These are phyloP conservation scores for Byssochlamys sp. DNA, from an alignment of 2,329 filamentous ascomycete genomes.

Conservation along the genomic window DNA sequence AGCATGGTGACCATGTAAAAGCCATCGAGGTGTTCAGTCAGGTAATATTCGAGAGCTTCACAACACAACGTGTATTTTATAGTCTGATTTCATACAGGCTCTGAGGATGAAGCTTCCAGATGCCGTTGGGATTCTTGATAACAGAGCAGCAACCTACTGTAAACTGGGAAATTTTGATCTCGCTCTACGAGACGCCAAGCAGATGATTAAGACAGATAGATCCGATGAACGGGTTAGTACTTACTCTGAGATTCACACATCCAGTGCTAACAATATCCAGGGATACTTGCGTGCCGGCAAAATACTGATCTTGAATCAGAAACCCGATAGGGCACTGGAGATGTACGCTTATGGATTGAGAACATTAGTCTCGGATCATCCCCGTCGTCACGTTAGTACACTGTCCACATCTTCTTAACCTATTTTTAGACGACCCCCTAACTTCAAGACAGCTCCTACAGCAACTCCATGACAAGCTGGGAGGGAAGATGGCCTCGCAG, in stretches of 20 bases:
- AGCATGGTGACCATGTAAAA: slow-evolving; percentile 32
- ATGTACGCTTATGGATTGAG: slow-evolving; percentile 52
- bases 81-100: slow-evolving; percentile 19
- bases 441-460: slow-evolving; percentile 30
- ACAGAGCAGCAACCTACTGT: slow-evolving; percentile 46
- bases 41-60: slow-evolving; percentile 15
- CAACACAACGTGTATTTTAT: slow-evolving; percentile 1
- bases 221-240: slow-evolving; percentile 41
- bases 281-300: slow-evolving; percentile 50
- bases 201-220: slow-evolving; percentile 44
- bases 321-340: slow-evolving; percentile 43
- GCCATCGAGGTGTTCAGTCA: slow-evolving; percentile 35
- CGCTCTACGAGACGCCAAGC: slow-evolving; percentile 48
- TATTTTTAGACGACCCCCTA: background rate
- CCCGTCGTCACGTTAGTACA: slow-evolving; percentile 19
- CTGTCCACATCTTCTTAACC: background rate
- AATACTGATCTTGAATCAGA: slow-evolving; percentile 37
- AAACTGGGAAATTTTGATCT: slow-evolving; percentile 42
- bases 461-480: slow-evolving; percentile 39
- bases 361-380: slow-evolving; percentile 35
- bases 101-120: slow-evolving; percentile 25
- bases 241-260: background rate
- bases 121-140: slow-evolving; percentile 40
- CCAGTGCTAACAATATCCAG: slow-evolving; percentile 9
- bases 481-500: slow-evolving; percentile 19